Conservation (phyloP, 257 asterid species). For the Striga asiatica region DNA sequence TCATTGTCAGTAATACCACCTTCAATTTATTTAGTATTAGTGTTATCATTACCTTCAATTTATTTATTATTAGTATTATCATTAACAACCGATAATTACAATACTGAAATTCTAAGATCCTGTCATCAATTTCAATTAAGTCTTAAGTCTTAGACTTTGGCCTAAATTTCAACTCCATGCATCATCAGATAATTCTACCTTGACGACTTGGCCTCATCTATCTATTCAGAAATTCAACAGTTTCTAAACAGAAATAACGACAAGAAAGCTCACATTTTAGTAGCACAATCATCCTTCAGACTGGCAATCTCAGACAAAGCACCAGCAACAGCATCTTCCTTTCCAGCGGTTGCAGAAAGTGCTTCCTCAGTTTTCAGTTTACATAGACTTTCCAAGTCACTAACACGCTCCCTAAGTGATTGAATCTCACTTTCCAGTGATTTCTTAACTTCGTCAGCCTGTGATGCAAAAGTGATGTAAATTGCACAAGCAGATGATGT, state of each 20-base stretch:
- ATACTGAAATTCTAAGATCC: background rate
- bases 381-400: constrained; percentile 55
- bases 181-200: background rate
- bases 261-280: constrained; percentile 40
- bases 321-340: constrained; percentile 69
- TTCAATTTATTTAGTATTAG: background rate
- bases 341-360: constrained; percentile 49
- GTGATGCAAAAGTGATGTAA: constrained; percentile 4
- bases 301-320: constrained; percentile 51
- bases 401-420: constrained; percentile 38
- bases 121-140: background rate
- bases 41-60: no score
- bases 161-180: background rate
- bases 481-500: background rate
- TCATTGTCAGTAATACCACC: background rate
- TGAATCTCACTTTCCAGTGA: constrained; percentile 54
- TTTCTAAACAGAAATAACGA: background rate
- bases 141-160: no score
- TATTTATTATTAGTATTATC: no score
- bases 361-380: constrained; percentile 55
- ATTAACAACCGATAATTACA: background rate
- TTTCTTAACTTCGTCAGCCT: constrained; percentile 57
- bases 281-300: constrained; percentile 53
- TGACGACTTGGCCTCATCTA: background rate
- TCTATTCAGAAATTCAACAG: background rate